Base-by-base conservation (phyloP, 805 yeast genomes). In the Pichia sporocuriosa region DNA sequence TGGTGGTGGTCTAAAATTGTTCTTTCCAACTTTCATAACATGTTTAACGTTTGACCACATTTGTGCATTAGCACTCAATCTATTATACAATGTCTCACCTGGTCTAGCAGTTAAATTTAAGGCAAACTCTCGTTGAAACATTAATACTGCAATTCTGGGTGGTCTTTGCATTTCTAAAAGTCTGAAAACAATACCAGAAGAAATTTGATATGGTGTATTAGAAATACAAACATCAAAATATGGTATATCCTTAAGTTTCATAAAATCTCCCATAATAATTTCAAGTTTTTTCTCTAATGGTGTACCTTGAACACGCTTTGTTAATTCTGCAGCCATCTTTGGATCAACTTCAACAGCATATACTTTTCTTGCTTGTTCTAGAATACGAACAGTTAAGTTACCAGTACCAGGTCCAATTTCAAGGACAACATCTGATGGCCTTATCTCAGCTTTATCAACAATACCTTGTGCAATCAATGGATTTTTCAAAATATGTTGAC, bases 371-470 rank as follows among this genome's bases (percentile, higher is more conserved):
- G 97, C 97, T 61, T 88, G 83, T 54, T 90, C 97, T 42, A 93
- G 65, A 28, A 93, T 93, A 47, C 94, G 73, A 28, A 90, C 95
- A 0, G 98, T 93, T 65, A 93, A 72, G 57, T 93, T 93, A 68
- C 98, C 98, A 0, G 98, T 93, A 77, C 98, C 98, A 3, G 98
- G 98, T 55, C 98, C 98, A 39, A 93, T 96, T 68, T 93, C 98
- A 32, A 93, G 69, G 2, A 93, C 97, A 7, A 79, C 78, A 58
- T 93, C 98, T 24, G 94, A 81, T 3, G 97, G 97, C 55, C 79
- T 83, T 42, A 93, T 83, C 29, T 79, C 83, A 2, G 98, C 97
- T 58, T 90, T 90, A 61, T 93, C 97, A 15, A 93, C 98, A 61
- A 93, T 93, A 13, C 97, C 97, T 61, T 93, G 97, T 6, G 98